These are phyloP conservation scores for Coemansia sp. DNA, from an alignment of 192 early-diverging fungal species.

Conservation along the genomic window DNA sequence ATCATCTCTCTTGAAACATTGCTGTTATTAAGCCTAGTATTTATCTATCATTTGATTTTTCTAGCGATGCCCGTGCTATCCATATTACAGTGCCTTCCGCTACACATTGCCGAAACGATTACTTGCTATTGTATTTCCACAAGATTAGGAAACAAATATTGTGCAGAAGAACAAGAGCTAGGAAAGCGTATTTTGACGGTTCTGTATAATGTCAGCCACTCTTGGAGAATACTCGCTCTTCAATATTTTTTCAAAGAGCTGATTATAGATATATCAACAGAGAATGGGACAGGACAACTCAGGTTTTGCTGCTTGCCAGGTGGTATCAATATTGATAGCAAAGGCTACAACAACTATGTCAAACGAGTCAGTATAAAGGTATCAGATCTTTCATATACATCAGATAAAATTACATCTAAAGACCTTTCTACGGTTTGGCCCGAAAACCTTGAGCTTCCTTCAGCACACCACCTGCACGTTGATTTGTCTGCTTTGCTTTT, in stretches of 20 bases:
- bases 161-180: not conserved
- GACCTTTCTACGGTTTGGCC: not conserved
- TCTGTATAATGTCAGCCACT: not conserved
- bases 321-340: not conserved
- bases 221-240: not conserved
- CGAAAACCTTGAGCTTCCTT: not conserved
- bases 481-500: not conserved
- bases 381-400: not conserved
- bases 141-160: not conserved
- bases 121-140: not conserved
- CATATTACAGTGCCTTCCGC: slow-evolving; percentile 3
- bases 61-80: not conserved
- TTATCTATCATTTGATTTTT: not conserved
- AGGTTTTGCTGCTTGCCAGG: not conserved
- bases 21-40: not conserved
- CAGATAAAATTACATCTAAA: not conserved
- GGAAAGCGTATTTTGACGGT: not conserved
- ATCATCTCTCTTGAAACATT: too few relatives aligned
- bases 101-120: slow-evolving; percentile 8
- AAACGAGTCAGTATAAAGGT: not conserved
- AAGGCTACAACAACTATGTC: not conserved
- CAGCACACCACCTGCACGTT: not conserved
- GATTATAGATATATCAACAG: not conserved
- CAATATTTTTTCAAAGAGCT: not conserved
- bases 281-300: not conserved